Evolutionary conservation across 768 basidiomycete species (phyloP), one percentile per base, ranked within the genome.

Genomic region (Hygrophorus pudorinus): DNA sequence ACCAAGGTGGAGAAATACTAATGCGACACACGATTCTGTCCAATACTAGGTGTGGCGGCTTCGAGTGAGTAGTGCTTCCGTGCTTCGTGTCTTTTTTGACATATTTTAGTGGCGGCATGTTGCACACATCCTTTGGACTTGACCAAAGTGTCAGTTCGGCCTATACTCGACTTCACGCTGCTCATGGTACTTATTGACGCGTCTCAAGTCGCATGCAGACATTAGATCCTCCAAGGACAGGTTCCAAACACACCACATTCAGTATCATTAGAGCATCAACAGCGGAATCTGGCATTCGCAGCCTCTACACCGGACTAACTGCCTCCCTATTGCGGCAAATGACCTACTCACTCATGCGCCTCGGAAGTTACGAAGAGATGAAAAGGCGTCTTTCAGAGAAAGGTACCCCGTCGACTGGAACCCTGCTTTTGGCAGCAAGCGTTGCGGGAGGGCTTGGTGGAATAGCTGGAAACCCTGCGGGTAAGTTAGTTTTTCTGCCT

Each of bases 241-340:
- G 71, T 27, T 65, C 70, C 11, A 68, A 68, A 45, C 75, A 70
- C 50, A 76, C 79, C 18, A 85, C 85, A 4, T 85, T 79, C 57
- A 64, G 68, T 30, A 75, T 85, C 16, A 66, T 92, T 37, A 73
- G 73, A 37, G 65, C 64, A 44, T 84, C 88, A 12, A 64, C 92
- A 28, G 62, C 70, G 12, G 68, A 78, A 49, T 76, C 77, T 14
- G 89, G 90, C 49, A 56, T 88, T 50, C 71, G 72, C 45, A 85
- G 85, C 49, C 62, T 92, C 18, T 91, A 86, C 53, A 79, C 82
- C 9, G 90, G 90, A 17, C 71, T 91, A 28, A 79, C 81, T 4
- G 89, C 89, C 4, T 87, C 89, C 2, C 61, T 90, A 17, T 68
- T 91, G 60, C 75, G 90, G 41, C 90, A 93, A 64, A 90, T 92